These are phyloP conservation scores for Sungouiella blattae DNA, from an alignment of 805 yeast species.

Conservation along the genomic window DNA sequence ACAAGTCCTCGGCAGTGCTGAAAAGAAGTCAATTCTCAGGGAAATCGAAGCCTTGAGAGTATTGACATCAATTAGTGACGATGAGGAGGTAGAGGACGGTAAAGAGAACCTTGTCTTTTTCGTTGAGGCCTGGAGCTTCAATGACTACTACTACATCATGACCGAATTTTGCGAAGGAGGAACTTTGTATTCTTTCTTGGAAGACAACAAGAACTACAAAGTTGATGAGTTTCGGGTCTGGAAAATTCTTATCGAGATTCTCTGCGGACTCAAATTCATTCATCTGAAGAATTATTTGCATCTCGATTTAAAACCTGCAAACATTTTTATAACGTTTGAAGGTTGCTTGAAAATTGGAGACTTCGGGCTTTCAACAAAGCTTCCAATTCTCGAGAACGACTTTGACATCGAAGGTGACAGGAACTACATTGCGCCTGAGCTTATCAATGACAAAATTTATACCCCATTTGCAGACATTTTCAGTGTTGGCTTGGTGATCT, in stretches of 20 bases:
- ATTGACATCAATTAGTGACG: conserved; percentile 37
- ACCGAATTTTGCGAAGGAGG: conserved; percentile 96
- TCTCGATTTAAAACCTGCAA: conserved; percentile 92
- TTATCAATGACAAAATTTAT: conserved; percentile 75
- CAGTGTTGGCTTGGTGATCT: conserved; percentile 88
- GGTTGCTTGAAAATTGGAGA: conserved; percentile 94
- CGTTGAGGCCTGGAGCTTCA: conserved; percentile 81
- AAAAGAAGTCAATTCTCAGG: conserved; percentile 59
- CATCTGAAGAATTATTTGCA: conserved; percentile 76
- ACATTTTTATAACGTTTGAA: conserved; percentile 89
- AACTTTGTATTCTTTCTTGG: conserved; percentile 73
- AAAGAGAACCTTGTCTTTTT: conserved; percentile 75
- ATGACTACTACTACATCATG: conserved; percentile 79
- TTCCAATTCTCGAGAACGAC: conserved; percentile 61
- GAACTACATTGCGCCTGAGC: conserved; percentile 96
- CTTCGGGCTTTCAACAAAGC: conserved; percentile 87
- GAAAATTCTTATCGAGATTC: conserved; percentile 86
- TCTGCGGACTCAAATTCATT: conserved; percentile 75
- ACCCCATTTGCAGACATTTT: conserved; percentile 93
- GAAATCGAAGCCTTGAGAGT: conserved; percentile 70
- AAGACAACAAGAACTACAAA: conserved; percentile 65
- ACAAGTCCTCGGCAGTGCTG: conserved; percentile 49
- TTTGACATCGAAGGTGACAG: conserved; percentile 96
- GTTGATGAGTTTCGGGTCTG: conserved; percentile 97
- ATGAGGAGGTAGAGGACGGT: conserved; percentile 52